Evolutionary conservation across 2,329 filamentous ascomycete species (phyloP), one percentile per base, ranked within the genome.

Genomic region (Alternaria rosae): DNA sequence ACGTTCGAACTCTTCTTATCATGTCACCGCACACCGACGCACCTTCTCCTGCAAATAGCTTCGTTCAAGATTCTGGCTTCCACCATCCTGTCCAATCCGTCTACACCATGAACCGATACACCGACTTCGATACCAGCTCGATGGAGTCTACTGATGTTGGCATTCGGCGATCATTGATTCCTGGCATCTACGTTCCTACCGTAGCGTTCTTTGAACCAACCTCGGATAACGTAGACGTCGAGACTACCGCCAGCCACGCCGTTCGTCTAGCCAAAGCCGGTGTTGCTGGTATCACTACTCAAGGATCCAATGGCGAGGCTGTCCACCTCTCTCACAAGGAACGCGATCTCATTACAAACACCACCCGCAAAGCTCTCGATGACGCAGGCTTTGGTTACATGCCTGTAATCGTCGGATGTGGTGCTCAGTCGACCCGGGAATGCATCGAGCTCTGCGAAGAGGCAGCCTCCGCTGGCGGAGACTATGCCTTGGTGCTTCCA

Each of bases 251-350:
- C 45, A 78, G 70, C 35, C 81, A 83, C 58, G 88, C 90, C 38
- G 85, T 91, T 54, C 87, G 89, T 70, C 87, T 94, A n/a, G 91
- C 91, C 48, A 78, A 85, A 58, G 87, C 90, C 26, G 92, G 92
- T 66, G 87, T 94, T 43, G 86, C 89, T 15, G 91, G 91, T 20
- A 84, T 94, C 48, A 90, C 91, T 51, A 92, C 90, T 11, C 91
- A 93, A 77, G 92, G 92, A 48, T 92, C 90, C 74, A 94, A 94
- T 74, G 92, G 92, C 71, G 92, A 95, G 82, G 91, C 92, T 8
- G 91, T 93, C 12, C 91, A 93, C 74, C 85, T 94, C 32, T 88
- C 89, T 44, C 89, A 89, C 70, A 82, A 85, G 23, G 92, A 94
- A 80, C 87, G 91, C 61, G 85, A 86, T 50, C 81, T 87, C 54